Base-by-base conservation (phyloP, 2,329 filamentous ascomycete species). In the Trichoderma lentiforme region DNA sequence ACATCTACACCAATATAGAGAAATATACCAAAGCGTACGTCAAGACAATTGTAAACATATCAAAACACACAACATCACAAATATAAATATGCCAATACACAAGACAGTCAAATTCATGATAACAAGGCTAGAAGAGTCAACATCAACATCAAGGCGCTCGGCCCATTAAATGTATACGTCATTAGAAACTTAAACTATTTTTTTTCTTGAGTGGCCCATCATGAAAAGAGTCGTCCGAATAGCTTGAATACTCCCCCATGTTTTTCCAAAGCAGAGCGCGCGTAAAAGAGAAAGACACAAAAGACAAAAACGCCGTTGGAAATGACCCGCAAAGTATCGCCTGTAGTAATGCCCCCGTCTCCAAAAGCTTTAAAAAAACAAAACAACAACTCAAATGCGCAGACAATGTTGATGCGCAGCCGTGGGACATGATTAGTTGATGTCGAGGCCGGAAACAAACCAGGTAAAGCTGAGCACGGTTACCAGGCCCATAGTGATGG, bases 381-480 rank as follows among this genome's bases (percentile, higher is more conserved):
- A 58, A 30, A 15, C 3, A 6, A 30, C 47, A 47, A 24, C 61
- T 60, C 39, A 53, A 63, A 34, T 6, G n/a, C n/a, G 28, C 28
- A 32, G 26, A 14, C 11, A 28, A 32, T 32, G 30, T 8, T 26
- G 24, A 11, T 56, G 12, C n/a, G 28, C 28, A 32, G 26, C 28
- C 15, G 26, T 9, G 28, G 51, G 51, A 56, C 21, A 26, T 6
- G 18, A 61, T 69, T 21, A 81, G 60, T 83, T 77, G 43, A 82
- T 76, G 9, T 80, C 82, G 12, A 88, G 77, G 3, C 89, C 88
- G 28, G 83, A 83, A 47, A 90, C 87, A 75, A 91, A 91, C 88
- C 88, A 91, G 34, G 88, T 90, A 74, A 91, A 91, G 77, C 86
- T 88, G 34, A 88, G 74, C 4, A 91, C 81, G 1, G 89, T 90